Evolutionary conservation across 306 rosid genomes (phyloP).

Genomic region (Betula pendula): DNA sequence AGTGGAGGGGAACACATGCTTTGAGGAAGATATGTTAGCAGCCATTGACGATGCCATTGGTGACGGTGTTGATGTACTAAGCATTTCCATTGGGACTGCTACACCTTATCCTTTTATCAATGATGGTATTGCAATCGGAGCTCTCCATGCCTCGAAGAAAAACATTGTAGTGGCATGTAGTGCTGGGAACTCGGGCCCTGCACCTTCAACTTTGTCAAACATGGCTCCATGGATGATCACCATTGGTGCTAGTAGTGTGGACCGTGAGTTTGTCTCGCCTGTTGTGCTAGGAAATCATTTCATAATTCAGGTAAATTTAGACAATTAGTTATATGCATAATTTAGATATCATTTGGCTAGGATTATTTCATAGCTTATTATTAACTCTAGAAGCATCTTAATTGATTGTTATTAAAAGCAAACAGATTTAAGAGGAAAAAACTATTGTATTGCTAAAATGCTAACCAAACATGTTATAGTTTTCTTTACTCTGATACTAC

Average conservation of each 20-base stretch:
- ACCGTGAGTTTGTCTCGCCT: slow-evolving; percentile 64
- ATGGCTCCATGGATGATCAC: slow-evolving; percentile 91
- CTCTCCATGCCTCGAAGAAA: slow-evolving; percentile 64
- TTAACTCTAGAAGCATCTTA: too few relatives aligned
- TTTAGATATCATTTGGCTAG: not conserved
- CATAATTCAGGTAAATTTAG: slow-evolving; percentile 49
- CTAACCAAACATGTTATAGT: too few relatives aligned
- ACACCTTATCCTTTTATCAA: slow-evolving; percentile 43
- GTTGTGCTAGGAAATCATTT: slow-evolving; percentile 53
- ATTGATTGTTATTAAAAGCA: too few relatives aligned
- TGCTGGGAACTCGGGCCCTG: slow-evolving; percentile 83
- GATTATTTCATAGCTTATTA: not conserved
- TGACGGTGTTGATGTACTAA: slow-evolving; percentile 78
- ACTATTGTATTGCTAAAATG: too few relatives aligned
- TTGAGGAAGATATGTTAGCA: slow-evolving; percentile 67
- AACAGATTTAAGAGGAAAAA: too few relatives aligned
- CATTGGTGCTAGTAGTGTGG: slow-evolving; percentile 79
- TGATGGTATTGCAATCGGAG: slow-evolving; percentile 63
- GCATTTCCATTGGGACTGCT: slow-evolving; percentile 61
- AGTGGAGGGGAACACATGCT: slow-evolving; percentile 59
- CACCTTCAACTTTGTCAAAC: slow-evolving; percentile 54
- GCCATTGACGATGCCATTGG: slow-evolving; percentile 90
- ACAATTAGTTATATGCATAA: not conserved
- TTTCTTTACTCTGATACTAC: too few relatives aligned
- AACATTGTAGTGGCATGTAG: slow-evolving; percentile 83